phyloP scores from a whole-genome alignment of 2,329 filamentous ascomycete genomes.

The Chaetomium olivaceum region DNA sequence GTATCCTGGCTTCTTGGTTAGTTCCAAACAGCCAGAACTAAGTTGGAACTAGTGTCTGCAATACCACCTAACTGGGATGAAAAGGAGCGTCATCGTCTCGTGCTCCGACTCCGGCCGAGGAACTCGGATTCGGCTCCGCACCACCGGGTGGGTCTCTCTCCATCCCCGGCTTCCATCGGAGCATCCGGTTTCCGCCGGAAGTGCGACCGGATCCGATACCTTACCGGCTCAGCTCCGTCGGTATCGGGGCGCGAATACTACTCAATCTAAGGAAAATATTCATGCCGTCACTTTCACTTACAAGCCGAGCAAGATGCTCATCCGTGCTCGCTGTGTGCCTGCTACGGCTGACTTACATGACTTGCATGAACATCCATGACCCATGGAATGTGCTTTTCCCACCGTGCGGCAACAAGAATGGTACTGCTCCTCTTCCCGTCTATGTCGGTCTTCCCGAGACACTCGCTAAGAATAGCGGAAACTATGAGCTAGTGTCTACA shows the following conservation, averaged over 20 bases:
- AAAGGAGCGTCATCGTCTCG: background rate
- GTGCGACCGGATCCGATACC: slow-evolving; percentile 10
- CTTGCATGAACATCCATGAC: too few relatives aligned
- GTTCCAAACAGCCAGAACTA: background rate
- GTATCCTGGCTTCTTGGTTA: background rate
- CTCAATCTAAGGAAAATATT: background rate
- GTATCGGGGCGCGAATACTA: background rate
- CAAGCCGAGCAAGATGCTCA: background rate
- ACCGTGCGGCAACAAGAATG: background rate
- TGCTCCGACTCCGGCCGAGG: slow-evolving; percentile 1
- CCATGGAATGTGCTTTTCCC: too few relatives aligned
- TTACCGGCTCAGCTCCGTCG: background rate
- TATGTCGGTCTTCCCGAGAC: background rate
- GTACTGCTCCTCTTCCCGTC: background rate
- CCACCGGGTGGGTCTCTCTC: slow-evolving; percentile 7
- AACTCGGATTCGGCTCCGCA: slow-evolving; percentile 7
- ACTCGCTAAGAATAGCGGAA: background rate
- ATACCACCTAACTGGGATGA: background rate
- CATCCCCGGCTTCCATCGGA: background rate
- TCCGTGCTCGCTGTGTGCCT: background rate
- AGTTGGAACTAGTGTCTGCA: background rate
- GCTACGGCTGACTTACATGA: too few relatives aligned
- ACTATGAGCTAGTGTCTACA: background rate
- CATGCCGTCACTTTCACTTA: background rate
- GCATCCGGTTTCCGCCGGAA: slow-evolving; percentile 15